phyloP scores from a whole-genome alignment of 1,139 yeast species.

The Hemisphaericaspora lyxosophila region DNA sequence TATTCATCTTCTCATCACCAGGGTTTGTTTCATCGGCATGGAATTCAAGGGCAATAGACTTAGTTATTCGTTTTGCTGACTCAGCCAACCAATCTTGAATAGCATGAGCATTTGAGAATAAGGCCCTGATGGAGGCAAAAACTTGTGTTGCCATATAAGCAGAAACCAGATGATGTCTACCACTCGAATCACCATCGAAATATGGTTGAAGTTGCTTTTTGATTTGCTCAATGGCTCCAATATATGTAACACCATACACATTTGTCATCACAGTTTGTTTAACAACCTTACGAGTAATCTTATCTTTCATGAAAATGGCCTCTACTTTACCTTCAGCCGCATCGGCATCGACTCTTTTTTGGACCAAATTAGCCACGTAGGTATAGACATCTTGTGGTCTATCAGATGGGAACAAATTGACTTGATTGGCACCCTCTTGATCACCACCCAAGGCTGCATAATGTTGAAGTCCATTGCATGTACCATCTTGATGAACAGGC shows the following conservation, averaged over 20 bases:
- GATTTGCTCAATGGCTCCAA: slow-evolving; percentile 92
- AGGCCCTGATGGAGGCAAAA: slow-evolving; percentile 77
- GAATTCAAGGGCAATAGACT: slow-evolving; percentile 69
- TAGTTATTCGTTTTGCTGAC: slow-evolving; percentile 77
- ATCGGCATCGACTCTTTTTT: slow-evolving; percentile 56
- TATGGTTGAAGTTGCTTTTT: slow-evolving; percentile 56
- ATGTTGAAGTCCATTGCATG: slow-evolving; percentile 96
- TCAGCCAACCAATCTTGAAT: slow-evolving; percentile 97
- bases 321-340: slow-evolving; percentile 54
- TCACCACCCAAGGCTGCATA: slow-evolving; percentile 99
- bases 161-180: background rate
- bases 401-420: slow-evolving; percentile 78
- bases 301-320: slow-evolving; percentile 57
- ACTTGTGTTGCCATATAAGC: slow-evolving; percentile 75
- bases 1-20: slow-evolving; percentile 37
- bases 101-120: slow-evolving; percentile 88
- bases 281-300: slow-evolving; percentile 81
- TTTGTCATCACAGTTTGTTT: slow-evolving; percentile 98
- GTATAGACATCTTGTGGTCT: slow-evolving; percentile 90
- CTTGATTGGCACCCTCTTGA: slow-evolving; percentile 89
- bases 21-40: slow-evolving; percentile 2
- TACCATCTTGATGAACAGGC: slow-evolving; percentile 97
- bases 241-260: slow-evolving; percentile 94
- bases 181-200: slow-evolving; percentile 26
- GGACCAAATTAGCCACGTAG: slow-evolving; percentile 76